phyloP scores from a whole-genome alignment of 2,329 filamentous ascomycete genomes.

The Phialophora macrospora region DNA sequence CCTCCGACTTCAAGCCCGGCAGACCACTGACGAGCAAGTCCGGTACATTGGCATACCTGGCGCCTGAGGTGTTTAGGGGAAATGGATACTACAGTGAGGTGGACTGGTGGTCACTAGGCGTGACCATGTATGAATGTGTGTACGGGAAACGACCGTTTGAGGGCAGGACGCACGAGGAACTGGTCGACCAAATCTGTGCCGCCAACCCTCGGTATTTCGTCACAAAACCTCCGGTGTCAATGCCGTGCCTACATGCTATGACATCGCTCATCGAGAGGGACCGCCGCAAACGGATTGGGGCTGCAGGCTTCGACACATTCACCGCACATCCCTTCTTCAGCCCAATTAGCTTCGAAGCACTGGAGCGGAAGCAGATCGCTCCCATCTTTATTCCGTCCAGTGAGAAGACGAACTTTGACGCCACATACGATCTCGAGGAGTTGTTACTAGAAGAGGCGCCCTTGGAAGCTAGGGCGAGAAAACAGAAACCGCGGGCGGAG shows the following conservation, averaged over 20 bases:
- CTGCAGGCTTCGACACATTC: conserved; percentile 79
- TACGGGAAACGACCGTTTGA: conserved; percentile 99
- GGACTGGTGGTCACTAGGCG: conserved; percentile 98
- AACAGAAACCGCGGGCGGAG: conserved; percentile 90
- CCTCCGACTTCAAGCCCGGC: conserved; percentile 84
- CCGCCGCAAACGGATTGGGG: conserved; percentile 79
- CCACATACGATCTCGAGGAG: conserved; percentile 96
- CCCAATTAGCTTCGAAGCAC: conserved; percentile 77
- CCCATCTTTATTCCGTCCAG: conserved; percentile 92
- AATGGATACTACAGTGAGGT: conserved; percentile 87
- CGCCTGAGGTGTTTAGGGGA: conserved; percentile 91
- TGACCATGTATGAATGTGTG: conserved; percentile 99
- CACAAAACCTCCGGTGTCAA: conserved; percentile 86
- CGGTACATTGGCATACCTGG: conserved; percentile 91
- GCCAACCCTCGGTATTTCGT: conserved; percentile 87
- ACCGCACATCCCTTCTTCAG: conserved; percentile 88
- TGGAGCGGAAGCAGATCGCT: conserved; percentile 85
- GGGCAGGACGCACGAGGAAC: conserved; percentile 78
- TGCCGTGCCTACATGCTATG: conserved; percentile 87
- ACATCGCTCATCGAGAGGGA: conserved; percentile 81
- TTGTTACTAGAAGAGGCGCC: conserved; percentile 91
- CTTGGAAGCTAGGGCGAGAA: conserved; percentile 84
- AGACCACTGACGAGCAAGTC: conserved; percentile 92
- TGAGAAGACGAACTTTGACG: conserved; percentile 99
- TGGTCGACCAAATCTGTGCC: conserved; percentile 79